Evolutionary conservation across 1,139 yeast genomes (phyloP).

Genomic region (Kodamaea plutei): DNA sequence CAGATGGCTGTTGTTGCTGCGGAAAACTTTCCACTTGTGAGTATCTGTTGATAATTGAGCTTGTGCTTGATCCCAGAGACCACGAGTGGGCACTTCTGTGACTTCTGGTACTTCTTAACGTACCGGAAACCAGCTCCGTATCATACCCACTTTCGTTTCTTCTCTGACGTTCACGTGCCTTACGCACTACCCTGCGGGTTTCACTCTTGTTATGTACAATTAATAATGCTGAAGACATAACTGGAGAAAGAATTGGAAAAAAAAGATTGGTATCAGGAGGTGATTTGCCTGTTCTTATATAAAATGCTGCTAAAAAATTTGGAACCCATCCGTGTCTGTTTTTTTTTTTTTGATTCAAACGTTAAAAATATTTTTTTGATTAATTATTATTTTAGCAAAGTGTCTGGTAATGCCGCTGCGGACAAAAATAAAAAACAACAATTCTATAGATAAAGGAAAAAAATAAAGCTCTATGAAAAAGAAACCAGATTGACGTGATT

Average conservation of each 20-base stretch:
- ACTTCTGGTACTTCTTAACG: conserved; percentile 1
- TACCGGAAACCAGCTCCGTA: conserved; percentile 1
- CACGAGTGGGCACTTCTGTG: background rate
- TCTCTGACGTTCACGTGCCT: conserved; percentile 4
- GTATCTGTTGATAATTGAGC: conserved; percentile 6
- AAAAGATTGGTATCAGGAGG: too few relatives aligned
- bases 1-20: background rate
- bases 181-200: too few relatives aligned
- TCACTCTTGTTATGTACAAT: background rate
- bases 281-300: background rate
- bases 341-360: too few relatives aligned
- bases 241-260: too few relatives aligned
- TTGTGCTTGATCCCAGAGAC: background rate
- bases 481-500: too few relatives aligned
- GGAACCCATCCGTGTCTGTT: too few relatives aligned
- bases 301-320: background rate
- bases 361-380: too few relatives aligned
- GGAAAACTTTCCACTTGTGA: background rate
- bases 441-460: too few relatives aligned
- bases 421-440: too few relatives aligned
- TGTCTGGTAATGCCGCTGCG: too few relatives aligned
- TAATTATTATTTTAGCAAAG: too few relatives aligned
- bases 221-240: background rate
- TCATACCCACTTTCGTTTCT: conserved; percentile 2
- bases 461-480: too few relatives aligned